Base-by-base conservation (phyloP, 495 filamentous ascomycete species). In the Astrothelium subdiscretum region DNA sequence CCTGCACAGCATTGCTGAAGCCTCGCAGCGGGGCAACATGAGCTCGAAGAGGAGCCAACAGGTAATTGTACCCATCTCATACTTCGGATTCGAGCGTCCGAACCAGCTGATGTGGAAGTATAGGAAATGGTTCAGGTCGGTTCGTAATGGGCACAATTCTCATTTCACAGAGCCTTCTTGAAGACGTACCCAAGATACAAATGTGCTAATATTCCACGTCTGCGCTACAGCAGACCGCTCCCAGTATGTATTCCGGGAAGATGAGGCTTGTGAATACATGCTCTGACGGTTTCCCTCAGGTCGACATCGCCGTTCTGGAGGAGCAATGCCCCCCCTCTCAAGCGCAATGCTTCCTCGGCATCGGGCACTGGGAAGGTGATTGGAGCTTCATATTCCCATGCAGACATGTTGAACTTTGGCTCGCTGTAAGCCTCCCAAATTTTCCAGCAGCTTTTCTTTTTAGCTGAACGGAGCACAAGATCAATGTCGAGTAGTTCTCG, bases 61-160 rank as follows among this genome's bases (percentile, higher is more conserved):
- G 63, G 63, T 62, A 24, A 18, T 52, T 51, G 22, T n/a, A 54
- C 57, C 12, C 48, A 48, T 29, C 8, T n/a, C 6, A 24, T 20
- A 15, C 3, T 29, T 29, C 8, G 22, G 6, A 11, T 29, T 26
- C 6, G 10, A 27, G 6, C 15, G 48, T 8, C 48, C 29, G 15
- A 54, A 10, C 43, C 43, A 11, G 26, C 48, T 29, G 11, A 44
- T 54, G n/a, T n/a, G n/a, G n/a, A n/a, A n/a, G n/a, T n/a, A n/a
- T 71, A 97, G 92, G 92, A 98, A 83, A 98, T 98, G 94, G 89
- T 96, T 66, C 92, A 98, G 86, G 91, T 98, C 81, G 94, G 94
- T 97, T 84, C 81, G 85, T 87, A 76, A 13, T 27, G 61, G 42
- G 24, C 8, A 29, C 1, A n/a, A 29, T 29, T 8, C 5, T n/a